Percentiles rank a stretch among this genome's conserved stretches.
These are phyloP conservation scores for Telopea speciosissima DNA, from an alignment of 177 flowering plant genomes.

Conservation along the genomic window DNA sequence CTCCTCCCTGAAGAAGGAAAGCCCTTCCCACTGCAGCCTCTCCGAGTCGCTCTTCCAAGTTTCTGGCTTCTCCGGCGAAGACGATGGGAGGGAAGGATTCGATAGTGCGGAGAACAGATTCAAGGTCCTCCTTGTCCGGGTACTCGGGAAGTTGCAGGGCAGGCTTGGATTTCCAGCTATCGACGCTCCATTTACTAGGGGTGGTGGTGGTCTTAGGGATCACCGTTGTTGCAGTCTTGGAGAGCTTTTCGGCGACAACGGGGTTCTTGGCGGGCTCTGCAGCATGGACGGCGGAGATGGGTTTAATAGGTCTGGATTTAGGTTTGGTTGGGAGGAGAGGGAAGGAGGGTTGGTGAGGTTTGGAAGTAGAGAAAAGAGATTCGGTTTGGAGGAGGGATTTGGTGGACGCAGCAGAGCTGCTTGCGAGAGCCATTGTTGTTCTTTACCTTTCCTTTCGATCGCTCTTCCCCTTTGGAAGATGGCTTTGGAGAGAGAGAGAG, in stretches of 20 bases:
- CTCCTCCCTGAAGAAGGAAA: conserved; percentile 81
- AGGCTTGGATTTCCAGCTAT: conserved; percentile 76
- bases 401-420: conserved; percentile 30
- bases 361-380: conserved; percentile 17
- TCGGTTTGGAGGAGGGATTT: conserved; percentile 28
- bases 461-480: not conserved
- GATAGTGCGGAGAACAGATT: conserved; percentile 60
- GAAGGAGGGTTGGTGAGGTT: conserved; percentile 20
- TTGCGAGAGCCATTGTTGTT: conserved; percentile 37
- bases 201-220: not conserved
- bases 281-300: conserved; percentile 55
- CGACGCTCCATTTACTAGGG: conserved; percentile 45
- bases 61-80: conserved; percentile 88
- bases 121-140: conserved; percentile 55
- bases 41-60: conserved; percentile 59
- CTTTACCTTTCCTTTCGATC: no score
- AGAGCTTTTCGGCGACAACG: conserved; percentile 17
- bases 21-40: conserved; percentile 86
- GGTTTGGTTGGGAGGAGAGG: conserved; percentile 15
- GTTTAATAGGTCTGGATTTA: conserved; percentile 21
- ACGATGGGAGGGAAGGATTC: conserved; percentile 89
- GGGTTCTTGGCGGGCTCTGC: conserved; percentile 45
- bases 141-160: conserved; percentile 85
- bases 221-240: conserved; percentile 4
- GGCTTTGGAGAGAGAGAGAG: not conserved